Conservation (phyloP, 306 rosid species). For the Vigna reflexopilosa region DNA sequence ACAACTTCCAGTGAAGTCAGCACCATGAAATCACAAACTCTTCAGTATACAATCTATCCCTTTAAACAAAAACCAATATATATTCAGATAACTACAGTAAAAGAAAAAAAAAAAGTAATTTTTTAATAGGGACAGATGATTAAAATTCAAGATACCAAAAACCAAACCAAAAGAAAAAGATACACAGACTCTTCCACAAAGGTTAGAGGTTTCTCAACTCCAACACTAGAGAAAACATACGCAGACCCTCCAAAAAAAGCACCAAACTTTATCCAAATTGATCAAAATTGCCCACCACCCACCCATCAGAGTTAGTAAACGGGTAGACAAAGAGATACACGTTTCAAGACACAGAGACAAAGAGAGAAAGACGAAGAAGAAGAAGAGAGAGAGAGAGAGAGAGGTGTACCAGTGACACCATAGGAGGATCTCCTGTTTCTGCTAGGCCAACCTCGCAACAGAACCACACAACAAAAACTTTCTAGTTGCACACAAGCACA, state of each 20-base stretch:
- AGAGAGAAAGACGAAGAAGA: slow-evolving; percentile 9
- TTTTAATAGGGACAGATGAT: not conserved
- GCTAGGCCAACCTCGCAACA: slow-evolving; percentile 60
- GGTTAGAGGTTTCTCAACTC: slow-evolving; percentile 41
- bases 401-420: slow-evolving; percentile 54
- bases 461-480: slow-evolving; percentile 68
- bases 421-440: slow-evolving; percentile 54
- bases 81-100: not conserved
- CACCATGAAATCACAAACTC: slow-evolving; percentile 41
- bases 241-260: slow-evolving; percentile 49
- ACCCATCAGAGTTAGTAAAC: slow-evolving; percentile 9
- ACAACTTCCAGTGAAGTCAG: slow-evolving; percentile 51
- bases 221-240: slow-evolving; percentile 33
- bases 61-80: slow-evolving; percentile 18
- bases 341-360: slow-evolving; percentile 19
- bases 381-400: slow-evolving; percentile 26
- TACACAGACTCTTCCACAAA: not conserved
- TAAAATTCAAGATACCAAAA: slow-evolving; percentile 31
- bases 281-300: slow-evolving; percentile 44
- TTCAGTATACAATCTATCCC: slow-evolving; percentile 30
- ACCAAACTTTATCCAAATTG: slow-evolving; percentile 45
- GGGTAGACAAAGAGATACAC: slow-evolving; percentile 27
- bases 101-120: not conserved
- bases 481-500: slow-evolving; percentile 41
- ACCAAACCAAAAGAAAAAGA: slow-evolving; percentile 1